Conservation (phyloP, 2,329 filamentous ascomycete genomes). For the Sclerotinia sclerotiorum region DNA sequence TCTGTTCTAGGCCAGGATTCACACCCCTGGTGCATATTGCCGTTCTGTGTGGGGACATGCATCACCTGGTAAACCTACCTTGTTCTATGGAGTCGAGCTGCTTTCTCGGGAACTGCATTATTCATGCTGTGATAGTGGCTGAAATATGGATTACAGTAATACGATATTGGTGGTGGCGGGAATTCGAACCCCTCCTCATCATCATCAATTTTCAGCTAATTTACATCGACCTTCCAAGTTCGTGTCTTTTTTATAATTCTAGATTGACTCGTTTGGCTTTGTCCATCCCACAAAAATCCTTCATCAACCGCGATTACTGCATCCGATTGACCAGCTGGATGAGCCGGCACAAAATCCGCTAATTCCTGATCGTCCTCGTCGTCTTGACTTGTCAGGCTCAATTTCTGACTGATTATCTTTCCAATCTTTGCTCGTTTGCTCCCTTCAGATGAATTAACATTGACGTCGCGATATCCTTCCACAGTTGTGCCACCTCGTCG, state of each 20-base stretch:
- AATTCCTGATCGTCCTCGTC: neutral
- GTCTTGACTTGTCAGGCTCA: neutral
- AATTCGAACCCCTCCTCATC: neutral
- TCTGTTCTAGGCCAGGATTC: neutral
- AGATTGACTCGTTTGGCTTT: conserved; percentile 20
- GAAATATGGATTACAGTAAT: neutral
- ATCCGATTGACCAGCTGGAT: neutral
- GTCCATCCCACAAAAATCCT: conserved; percentile 1
- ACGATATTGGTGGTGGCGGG: neutral
- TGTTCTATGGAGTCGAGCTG: neutral
- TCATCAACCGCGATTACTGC: neutral
- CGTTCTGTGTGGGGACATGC: neutral
- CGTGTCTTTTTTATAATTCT: conserved; percentile 15
- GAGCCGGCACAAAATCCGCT: neutral
- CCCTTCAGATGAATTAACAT: neutral
- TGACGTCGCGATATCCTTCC: neutral
- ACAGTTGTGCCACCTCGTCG: neutral
- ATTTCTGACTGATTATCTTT: neutral
- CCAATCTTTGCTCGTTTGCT: neutral
- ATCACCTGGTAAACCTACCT: neutral
- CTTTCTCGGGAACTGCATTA: neutral
- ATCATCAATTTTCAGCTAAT: neutral
- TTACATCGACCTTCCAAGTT: conserved; percentile 10
- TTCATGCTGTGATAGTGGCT: too few species aligned
- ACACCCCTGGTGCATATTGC: conserved; percentile 1